Percentiles rank a stretch among this genome's conserved stretches.
phyloP scores from a whole-genome alignment of 768 basidiomycete species.

The Rickenella mellea region DNA sequence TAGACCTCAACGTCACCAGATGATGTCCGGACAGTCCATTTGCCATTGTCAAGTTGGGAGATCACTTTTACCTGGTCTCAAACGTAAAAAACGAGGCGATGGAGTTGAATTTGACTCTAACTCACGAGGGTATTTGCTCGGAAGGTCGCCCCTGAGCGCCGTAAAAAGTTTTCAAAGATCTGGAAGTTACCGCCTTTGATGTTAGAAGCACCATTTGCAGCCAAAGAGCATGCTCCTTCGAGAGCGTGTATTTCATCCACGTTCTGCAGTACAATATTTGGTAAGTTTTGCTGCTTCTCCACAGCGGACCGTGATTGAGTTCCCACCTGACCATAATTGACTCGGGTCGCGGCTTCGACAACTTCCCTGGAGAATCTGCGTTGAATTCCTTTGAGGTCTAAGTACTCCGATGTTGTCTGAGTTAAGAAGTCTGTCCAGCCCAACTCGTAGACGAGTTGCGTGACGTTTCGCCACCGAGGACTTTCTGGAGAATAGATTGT shows the following conservation, averaged over 20 bases:
- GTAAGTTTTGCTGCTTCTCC: not conserved
- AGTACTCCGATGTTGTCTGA: slow-evolving; percentile 47
- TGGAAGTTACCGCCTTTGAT: slow-evolving; percentile 77
- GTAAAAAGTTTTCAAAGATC: slow-evolving; percentile 77
- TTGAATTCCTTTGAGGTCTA: slow-evolving; percentile 43
- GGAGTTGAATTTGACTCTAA: not conserved
- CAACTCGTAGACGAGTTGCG: slow-evolving; percentile 38
- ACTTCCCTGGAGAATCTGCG: slow-evolving; percentile 59
- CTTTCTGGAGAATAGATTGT: slow-evolving; percentile 44
- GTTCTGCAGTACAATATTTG: slow-evolving; percentile 32
- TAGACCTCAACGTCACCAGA: slow-evolving; percentile 25
- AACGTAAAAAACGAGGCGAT: too few relatives aligned
- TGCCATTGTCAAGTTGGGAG: too few relatives aligned
- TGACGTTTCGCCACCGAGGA: slow-evolving; percentile 55
- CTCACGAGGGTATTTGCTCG: slow-evolving; percentile 61
- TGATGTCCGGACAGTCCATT: slow-evolving; percentile 8
- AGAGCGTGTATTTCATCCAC: slow-evolving; percentile 67
- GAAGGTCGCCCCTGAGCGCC: slow-evolving; percentile 57
- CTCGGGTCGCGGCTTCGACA: slow-evolving; percentile 70
- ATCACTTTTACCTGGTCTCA: too few relatives aligned
- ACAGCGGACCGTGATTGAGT: too few relatives aligned
- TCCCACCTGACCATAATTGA: slow-evolving; percentile 84
- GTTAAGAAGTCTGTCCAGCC: slow-evolving; percentile 25
- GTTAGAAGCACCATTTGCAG: slow-evolving; percentile 53
- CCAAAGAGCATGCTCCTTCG: slow-evolving; percentile 63